phyloP scores from a whole-genome alignment of 169 alveolate species.

The Cryptosporidium xiaoi region DNA sequence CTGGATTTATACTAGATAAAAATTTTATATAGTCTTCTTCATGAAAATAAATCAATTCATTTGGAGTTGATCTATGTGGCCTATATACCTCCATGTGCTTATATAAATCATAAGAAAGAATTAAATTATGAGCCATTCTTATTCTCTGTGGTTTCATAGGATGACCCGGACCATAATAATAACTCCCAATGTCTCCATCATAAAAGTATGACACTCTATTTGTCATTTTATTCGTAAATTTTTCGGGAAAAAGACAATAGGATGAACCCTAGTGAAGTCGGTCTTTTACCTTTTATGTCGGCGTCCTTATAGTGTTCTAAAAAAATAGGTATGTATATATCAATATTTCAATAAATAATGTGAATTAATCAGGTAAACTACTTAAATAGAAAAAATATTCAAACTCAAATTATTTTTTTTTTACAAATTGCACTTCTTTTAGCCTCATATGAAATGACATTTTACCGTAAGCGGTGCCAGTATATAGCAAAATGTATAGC shows the following conservation, averaged over 20 bases:
- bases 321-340: not conserved
- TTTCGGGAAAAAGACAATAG: not conserved
- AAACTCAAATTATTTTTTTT: too few species aligned
- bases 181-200: conserved; percentile 96
- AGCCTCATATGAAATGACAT: too few species aligned
- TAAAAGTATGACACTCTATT: conserved; percentile 90
- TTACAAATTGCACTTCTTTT: too few species aligned
- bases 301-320: not conserved
- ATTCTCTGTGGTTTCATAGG: conserved; percentile 99
- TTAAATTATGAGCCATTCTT: conserved; percentile 97
- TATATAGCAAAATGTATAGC: too few species aligned
- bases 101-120: conserved; percentile 94
- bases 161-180: conserved; percentile 98
- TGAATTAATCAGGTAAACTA: too few species aligned
- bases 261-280: not conserved
- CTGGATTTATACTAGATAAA: conserved; percentile 80
- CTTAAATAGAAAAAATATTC: too few species aligned
- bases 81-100: conserved; percentile 93
- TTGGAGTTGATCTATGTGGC: conserved; percentile 96
- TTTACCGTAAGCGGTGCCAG: too few species aligned
- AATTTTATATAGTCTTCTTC: conserved; percentile 91
- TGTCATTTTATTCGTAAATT: conserved; percentile 61
- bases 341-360: not conserved
- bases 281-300: too few species aligned
- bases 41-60: conserved; percentile 95